A percentile compares a stretch with the other conserved stretches of the same genome.
Evolutionary conservation across 305 asterid species (phyloP).

Genomic region (Solanum hybrid): DNA sequence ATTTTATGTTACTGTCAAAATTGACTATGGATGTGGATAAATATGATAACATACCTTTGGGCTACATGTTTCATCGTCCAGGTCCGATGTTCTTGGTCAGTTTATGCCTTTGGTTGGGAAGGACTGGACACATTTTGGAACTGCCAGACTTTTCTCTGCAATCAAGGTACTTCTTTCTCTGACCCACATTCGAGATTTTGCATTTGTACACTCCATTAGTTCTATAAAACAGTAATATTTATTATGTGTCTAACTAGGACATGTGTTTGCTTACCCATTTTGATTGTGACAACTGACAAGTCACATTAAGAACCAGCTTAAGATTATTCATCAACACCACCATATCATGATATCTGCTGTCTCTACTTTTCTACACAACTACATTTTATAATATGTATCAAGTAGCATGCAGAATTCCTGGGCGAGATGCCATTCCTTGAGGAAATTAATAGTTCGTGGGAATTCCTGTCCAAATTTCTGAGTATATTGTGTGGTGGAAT

Average conservation of each 20-base stretch:
- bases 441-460: neutral
- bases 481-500: neutral
- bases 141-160: constrained; percentile 85
- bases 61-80: constrained; percentile 12
- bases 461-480: neutral
- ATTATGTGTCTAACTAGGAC: neutral
- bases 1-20: neutral
- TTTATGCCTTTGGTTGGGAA: constrained; percentile 94
- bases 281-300: neutral
- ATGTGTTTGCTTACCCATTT: neutral
- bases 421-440: neutral
- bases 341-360: neutral
- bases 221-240: neutral
- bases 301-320: neutral
- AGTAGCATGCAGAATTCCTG: neutral
- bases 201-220: neutral
- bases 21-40: neutral
- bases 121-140: constrained; percentile 95
- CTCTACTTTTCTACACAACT: neutral
- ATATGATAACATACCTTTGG: neutral
- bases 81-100: constrained; percentile 98
- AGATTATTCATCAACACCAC: neutral
- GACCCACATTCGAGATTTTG: neutral
- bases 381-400: neutral
- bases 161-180: constrained; percentile 49